Percentiles rank a stretch among this genome's conserved stretches.
These are phyloP conservation scores for Lactarius trivialis DNA, from an alignment of 768 basidiomycete species.

Conservation along the genomic window DNA sequence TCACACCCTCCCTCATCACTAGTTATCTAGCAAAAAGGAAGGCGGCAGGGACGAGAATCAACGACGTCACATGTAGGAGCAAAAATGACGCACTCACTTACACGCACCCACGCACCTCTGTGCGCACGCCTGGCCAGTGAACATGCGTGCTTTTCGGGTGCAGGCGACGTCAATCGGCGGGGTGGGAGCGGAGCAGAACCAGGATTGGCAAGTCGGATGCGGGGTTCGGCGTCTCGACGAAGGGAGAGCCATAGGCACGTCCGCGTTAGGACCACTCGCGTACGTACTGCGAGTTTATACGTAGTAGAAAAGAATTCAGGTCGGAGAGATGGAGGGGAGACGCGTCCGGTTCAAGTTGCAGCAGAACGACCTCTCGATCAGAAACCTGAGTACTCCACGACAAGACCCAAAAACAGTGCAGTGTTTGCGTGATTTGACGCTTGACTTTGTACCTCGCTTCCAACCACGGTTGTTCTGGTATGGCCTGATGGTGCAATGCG, in stretches of 20 bases:
- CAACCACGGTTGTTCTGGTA: neutral
- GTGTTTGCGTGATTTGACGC: neutral
- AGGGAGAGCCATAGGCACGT: neutral
- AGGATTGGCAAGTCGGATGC: constrained; percentile 7
- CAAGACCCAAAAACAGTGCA: neutral
- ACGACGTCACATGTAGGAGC: neutral
- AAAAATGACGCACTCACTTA: neutral
- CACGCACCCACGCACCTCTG: neutral
- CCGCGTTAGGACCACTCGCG: neutral
- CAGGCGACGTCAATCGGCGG: neutral
- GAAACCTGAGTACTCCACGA: neutral
- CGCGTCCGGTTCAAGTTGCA: neutral
- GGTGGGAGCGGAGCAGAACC: neutral
- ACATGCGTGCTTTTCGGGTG: neutral
- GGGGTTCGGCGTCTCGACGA: neutral
- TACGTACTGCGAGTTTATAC: neutral
- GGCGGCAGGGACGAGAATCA: neutral
- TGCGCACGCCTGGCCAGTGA: neutral
- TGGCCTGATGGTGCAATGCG: neutral
- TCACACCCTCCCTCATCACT: neutral
- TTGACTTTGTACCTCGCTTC: neutral
- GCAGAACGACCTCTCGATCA: neutral
- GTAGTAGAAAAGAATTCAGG: neutral
- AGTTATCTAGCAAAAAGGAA: neutral
- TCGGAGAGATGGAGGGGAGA: neutral